Evolutionary conservation across 2,329 filamentous ascomycete genomes (phyloP), one percentile per base, ranked within the genome.

Genomic region (Claviceps purpurea): DNA sequence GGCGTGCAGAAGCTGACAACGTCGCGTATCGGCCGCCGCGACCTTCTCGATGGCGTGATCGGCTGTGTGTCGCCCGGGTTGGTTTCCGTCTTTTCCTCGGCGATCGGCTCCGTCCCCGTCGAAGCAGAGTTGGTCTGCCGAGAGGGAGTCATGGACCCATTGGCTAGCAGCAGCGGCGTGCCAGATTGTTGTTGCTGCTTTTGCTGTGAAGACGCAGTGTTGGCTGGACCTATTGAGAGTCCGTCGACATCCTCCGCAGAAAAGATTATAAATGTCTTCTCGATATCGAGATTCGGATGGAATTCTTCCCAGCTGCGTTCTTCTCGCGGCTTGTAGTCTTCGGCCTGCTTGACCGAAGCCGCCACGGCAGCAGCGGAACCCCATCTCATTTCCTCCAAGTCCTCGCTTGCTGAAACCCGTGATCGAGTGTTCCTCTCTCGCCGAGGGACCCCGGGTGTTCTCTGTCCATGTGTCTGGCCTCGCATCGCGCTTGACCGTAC

Each of bases 281-380:
- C 89, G 48, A 96, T 89, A 70, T 97, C 90, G 50, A 98, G 79
- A 61, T 96, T 88, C 0, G 89, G 89, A 67, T 98, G 93, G 58
- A 97, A 97, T 65, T 98, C 93, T 63, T 96, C 90, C 89, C 91
- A 98, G 50, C 89, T 88, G 56, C 91, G 83, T 71, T 98, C 93
- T 70, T 98, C 93, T 62, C 93, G 79, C 37, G 93, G 93, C 66
- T 98, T 98, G 70, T 97, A 97, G 49, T 91, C 90, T 72, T 97
- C 93, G 61, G 83, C 90, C 64, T 95, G 89, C 59, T 89, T 87
- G 54, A 93, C 85, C 4, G 87, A 85, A 5, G 89, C 89, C 49
- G 90, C 88, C 24, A 90, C 87, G 30, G 89, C 89, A 13, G 91
- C 89, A n/a, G 85, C 89, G 46, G 87, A 91, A 60, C 85, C 89